These are phyloP conservation scores for Penicillium chermesinum DNA, from an alignment of 495 filamentous ascomycete species.

Conservation along the genomic window DNA sequence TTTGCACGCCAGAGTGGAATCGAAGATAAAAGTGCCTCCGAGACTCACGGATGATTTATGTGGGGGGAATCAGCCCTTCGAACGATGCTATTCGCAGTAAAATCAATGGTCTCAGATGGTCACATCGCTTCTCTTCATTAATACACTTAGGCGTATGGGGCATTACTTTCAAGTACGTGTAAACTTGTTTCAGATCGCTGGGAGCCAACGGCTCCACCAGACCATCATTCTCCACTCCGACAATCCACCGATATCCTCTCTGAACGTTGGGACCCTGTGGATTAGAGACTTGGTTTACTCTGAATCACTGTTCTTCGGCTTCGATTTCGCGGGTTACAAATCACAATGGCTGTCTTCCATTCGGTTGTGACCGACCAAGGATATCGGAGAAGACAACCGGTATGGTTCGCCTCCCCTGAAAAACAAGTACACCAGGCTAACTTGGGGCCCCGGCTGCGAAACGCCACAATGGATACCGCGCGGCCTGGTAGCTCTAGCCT, in stretches of 20 bases:
- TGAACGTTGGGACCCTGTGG: too few species aligned
- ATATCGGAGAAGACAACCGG: background rate
- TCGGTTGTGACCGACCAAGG: background rate
- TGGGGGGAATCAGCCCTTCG: too few species aligned
- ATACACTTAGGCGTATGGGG: background rate
- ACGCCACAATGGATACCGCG: conserved; percentile 7
- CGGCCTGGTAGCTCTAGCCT: conserved; percentile 2
- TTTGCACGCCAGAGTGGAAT: too few species aligned
- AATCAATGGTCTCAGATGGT: conserved; percentile 5
- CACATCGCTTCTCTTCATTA: conserved; percentile 13
- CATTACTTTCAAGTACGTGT: conserved; percentile 3
- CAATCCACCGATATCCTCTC: background rate
- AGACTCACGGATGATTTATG: too few species aligned
- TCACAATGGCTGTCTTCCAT: too few species aligned
- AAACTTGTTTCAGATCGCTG: conserved; percentile 24
- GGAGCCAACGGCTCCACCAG: conserved; percentile 9
- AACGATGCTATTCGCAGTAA: too few species aligned
- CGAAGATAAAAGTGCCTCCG: background rate
- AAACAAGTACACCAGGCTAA: background rate
- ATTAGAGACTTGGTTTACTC: too few species aligned
- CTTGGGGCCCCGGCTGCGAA: background rate
- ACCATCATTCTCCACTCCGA: conserved; percentile 15
- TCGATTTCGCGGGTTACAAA: background rate
- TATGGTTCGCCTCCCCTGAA: background rate
- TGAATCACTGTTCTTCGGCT: too few species aligned